A percentile compares a stretch with the other conserved stretches of the same genome.
Conservation (phyloP, 768 basidiomycete genomes). For the Myochromella boudieri region DNA sequence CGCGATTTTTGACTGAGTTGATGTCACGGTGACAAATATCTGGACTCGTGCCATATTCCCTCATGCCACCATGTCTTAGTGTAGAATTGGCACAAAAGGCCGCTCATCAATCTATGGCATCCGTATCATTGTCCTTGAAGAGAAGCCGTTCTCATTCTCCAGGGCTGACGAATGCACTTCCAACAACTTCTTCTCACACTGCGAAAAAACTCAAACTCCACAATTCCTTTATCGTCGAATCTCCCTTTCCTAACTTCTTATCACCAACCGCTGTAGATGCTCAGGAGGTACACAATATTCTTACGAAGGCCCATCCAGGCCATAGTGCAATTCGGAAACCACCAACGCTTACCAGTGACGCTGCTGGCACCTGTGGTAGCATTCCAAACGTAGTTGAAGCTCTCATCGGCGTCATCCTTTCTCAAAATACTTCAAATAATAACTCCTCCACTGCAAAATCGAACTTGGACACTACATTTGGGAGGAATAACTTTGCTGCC, state of each 20-base stretch:
- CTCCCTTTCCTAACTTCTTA: conserved; percentile 46
- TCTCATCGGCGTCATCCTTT: conserved; percentile 58
- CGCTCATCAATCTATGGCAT: neutral
- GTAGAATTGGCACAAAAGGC: neutral
- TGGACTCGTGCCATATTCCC: conserved; percentile 1
- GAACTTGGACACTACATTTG: conserved; percentile 46
- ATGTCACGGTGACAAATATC: conserved; percentile 1
- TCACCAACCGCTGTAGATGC: conserved; percentile 46
- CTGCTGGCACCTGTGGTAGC: conserved; percentile 44
- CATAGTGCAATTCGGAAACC: conserved; percentile 25
- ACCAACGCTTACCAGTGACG: conserved; percentile 29
- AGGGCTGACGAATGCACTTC: neutral
- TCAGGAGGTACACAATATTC: conserved; percentile 37
- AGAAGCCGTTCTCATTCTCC: conserved; percentile 9
- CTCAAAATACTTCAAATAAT: conserved; percentile 54
- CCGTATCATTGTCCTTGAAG: conserved; percentile 1
- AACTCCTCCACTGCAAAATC: conserved; percentile 53
- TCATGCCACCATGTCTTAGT: no score
- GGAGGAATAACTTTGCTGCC: conserved; percentile 47
- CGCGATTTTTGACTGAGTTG: conserved; percentile 11
- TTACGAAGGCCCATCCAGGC: conserved; percentile 36
- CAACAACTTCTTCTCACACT: conserved; percentile 18
- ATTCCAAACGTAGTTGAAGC: conserved; percentile 57
- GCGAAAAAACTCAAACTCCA: conserved; percentile 54
- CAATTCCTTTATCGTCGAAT: conserved; percentile 35